Conservation (phyloP, 2,329 filamentous ascomycete genomes). For the Ascochyta fabae region DNA sequence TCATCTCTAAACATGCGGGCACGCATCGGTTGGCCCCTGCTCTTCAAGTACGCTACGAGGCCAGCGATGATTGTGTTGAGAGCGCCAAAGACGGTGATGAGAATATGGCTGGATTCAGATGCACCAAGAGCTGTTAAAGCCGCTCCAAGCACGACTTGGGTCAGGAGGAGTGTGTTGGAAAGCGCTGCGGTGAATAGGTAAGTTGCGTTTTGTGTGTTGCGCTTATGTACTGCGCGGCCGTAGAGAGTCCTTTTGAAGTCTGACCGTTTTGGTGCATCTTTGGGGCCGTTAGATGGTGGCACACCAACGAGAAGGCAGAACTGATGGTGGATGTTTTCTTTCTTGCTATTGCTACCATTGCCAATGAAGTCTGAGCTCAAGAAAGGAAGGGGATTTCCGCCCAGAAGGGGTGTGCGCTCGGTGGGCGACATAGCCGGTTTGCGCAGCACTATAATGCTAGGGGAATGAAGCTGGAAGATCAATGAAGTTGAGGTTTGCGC, state of each 20-base stretch:
- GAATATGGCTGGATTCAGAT: constrained; percentile 40
- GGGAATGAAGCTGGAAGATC: background rate
- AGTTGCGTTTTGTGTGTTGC: constrained; percentile 39
- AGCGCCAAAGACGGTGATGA: constrained; percentile 51
- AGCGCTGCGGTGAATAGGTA: constrained; percentile 48
- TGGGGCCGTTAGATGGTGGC: constrained; percentile 38
- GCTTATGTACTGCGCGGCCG: constrained; percentile 42
- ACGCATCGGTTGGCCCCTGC: constrained; percentile 50
- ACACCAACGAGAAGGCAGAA: constrained; percentile 50
- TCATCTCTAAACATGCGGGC: constrained; percentile 52
- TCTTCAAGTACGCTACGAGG: constrained; percentile 50
- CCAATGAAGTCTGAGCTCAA: constrained; percentile 15
- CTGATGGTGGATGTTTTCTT: constrained; percentile 38
- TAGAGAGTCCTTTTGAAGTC: constrained; percentile 45
- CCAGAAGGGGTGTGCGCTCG: constrained; percentile 15
- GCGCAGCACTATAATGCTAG: background rate
- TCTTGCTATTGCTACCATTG: constrained; percentile 11
- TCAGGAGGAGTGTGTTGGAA: constrained; percentile 47
- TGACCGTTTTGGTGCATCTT: constrained; percentile 18
- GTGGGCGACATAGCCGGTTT: constrained; percentile 5
- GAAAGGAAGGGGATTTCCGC: constrained; percentile 13
- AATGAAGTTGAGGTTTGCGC: background rate
- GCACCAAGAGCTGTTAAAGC: constrained; percentile 51
- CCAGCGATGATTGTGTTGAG: constrained; percentile 52
- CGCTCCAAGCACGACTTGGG: constrained; percentile 51